Percentiles rank a stretch among this genome's conserved stretches.
phyloP scores from a whole-genome alignment of 2,329 filamentous ascomycete genomes.

The Aspergillus pseudonomiae region DNA sequence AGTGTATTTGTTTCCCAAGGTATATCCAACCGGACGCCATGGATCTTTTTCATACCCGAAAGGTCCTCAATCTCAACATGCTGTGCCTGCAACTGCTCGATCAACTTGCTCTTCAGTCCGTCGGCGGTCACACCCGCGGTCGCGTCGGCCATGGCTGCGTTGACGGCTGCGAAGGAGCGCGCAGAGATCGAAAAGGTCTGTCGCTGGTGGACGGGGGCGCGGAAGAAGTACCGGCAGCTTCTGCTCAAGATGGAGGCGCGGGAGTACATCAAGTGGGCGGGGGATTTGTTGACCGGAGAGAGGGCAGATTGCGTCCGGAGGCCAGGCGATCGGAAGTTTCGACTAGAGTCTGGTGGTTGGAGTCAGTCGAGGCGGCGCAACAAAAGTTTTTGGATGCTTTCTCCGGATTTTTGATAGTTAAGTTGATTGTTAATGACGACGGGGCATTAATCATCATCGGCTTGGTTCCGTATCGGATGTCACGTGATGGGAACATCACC shows the following conservation, averaged over 20 bases:
- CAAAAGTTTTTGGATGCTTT: neutral
- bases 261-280: conserved; percentile 41
- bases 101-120: conserved; percentile 69
- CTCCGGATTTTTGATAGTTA: neutral
- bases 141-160: conserved; percentile 47
- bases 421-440: neutral
- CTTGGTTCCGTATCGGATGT: neutral
- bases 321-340: neutral
- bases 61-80: conserved; percentile 90
- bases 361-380: neutral
- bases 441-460: neutral
- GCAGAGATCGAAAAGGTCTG: conserved; percentile 38
- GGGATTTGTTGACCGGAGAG: neutral
- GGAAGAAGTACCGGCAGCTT: conserved; percentile 44
- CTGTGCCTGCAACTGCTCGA: conserved; percentile 69
- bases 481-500: no score
- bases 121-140: conserved; percentile 71
- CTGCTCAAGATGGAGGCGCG: conserved; percentile 41
- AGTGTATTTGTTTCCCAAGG: neutral
- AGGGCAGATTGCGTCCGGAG: neutral
- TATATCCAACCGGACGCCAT: neutral
- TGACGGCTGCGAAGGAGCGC: conserved; percentile 36
- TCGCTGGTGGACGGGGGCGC: conserved; percentile 29
- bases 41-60: conserved; percentile 66
- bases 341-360: neutral